These are phyloP conservation scores for Harringtonia aguacate DNA, from an alignment of 2,329 filamentous ascomycete species.

Conservation along the genomic window DNA sequence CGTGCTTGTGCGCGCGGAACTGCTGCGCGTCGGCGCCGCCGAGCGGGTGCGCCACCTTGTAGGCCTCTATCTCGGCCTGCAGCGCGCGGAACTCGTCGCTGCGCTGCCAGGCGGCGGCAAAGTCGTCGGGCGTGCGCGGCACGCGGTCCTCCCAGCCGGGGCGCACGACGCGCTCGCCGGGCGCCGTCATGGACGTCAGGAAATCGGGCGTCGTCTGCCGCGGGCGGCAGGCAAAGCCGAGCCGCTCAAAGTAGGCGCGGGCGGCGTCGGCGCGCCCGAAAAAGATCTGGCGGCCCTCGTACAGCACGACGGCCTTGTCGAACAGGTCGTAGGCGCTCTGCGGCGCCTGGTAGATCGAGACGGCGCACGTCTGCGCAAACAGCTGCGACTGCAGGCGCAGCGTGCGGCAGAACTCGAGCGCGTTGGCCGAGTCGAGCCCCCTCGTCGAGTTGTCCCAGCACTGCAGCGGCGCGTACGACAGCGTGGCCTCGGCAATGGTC, in stretches of 20 bases:
- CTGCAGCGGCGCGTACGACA: constrained; percentile 48
- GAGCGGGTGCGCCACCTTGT: constrained; percentile 40
- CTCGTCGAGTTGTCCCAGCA: constrained; percentile 64
- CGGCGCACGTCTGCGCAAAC: constrained; percentile 51
- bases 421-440: constrained; percentile 64
- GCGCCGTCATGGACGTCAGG: constrained; percentile 56
- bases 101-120: constrained; percentile 45
- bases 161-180: constrained; percentile 42
- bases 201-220: constrained; percentile 64
- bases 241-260: constrained; percentile 51
- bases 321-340: constrained; percentile 53
- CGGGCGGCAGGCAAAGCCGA: constrained; percentile 56
- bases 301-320: constrained; percentile 46
- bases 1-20: constrained; percentile 41
- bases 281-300: constrained; percentile 50
- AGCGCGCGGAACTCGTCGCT: constrained; percentile 38
- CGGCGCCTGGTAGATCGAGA: constrained; percentile 63
- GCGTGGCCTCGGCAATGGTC: constrained; percentile 48
- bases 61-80: constrained; percentile 41
- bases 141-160: constrained; percentile 42
- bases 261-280: constrained; percentile 50
- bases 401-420: constrained; percentile 63
- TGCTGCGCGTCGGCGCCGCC: constrained; percentile 40
- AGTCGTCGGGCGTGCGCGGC: constrained; percentile 50
- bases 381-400: constrained; percentile 56